Base-by-base conservation (phyloP, 139 green algal species). In the Choricystis sp. region DNA sequence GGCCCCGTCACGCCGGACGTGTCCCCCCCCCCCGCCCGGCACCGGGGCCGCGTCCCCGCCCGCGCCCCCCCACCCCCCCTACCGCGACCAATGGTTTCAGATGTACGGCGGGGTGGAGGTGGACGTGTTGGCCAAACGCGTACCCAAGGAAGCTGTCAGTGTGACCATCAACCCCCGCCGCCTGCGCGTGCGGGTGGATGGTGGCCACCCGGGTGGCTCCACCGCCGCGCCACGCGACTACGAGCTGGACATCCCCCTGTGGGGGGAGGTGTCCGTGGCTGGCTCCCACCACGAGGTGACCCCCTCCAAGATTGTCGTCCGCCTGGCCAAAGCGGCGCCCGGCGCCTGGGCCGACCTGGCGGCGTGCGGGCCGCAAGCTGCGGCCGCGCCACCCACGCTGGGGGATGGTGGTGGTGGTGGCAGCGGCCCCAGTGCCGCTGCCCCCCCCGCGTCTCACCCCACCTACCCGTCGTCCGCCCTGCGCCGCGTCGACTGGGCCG, bases 61-160 rank as follows among this genome's bases (percentile, higher is more conserved):
- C 28, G 23, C 24, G 52, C 3, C 9, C 19, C 31, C 71, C 70
- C 24, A 57, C 3, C 9, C 19, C 31, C 71, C 70, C 62, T 82
- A 76, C 79, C 79, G 82, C 57, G 77, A 94, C 74, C 82, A 94
- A 70, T 88, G 77, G 72, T 92, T 92, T 67, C 86, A 95, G 80
- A 79, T 77, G 21, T 52, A 63, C 2, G 66, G 68, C 59, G 70
- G 74, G 22, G 62, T 91, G 14, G 83, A 82, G 23, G 67, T 94
- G n/a, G 69, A 81, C 61, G 74, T 95, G 29, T 79, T 89, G n/a
- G 87, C 83, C 49, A 94, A 94, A 73, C 80, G 79, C 29, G 56
- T 90, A 60, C 72, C 72, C 19, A 70, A 76, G 56, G 83, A 92
- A 60, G 67, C 57, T 19, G 68, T 78, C 20, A 29, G 27, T 4